Evolutionary conservation across 768 basidiomycete species (phyloP), one percentile per base, ranked within the genome.

Genomic region (Mycena filopes): DNA sequence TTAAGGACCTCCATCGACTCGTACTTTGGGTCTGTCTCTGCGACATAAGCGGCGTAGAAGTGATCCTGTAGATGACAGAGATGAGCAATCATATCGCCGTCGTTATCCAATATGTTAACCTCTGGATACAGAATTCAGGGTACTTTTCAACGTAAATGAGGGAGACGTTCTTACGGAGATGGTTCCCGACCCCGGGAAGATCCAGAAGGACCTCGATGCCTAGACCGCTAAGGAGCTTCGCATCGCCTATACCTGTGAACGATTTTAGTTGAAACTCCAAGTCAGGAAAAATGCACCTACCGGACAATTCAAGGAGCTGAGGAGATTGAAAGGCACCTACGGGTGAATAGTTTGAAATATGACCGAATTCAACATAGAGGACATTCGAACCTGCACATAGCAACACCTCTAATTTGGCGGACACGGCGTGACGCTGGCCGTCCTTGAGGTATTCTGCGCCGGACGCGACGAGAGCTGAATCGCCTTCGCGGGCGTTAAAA

Each of bases 371-470:
- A 12, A 29, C n/a, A n/a, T n/a, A n/a, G n/a, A n/a, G n/a, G n/a
- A n/a, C n/a, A n/a, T n/a, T n/a, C n/a, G n/a, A n/a, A n/a, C 84
- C 84, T 21, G 77, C 80, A 9, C 80, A 68, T 9, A 82, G 70
- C 47, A 86, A 79, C 54, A 86, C 85, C 71, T 87, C 86, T 68
- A 82, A 84, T 2, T 65, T 55, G 13, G 68, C 70, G 46, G 65
- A 65, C 18, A 55, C 70, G 41, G 55, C 69, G 53, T 69, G 66
- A 26, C 60, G 56, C 38, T 58, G 64, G 4, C 72, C 70, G 36
- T 63, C 66, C 26, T 66, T 50, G 18, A 59, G 45, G 47, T 70
- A 77, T 43, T 71, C 72, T 21, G 74, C 68, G 3, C 69, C 75
- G 16, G 67, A 47, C 1, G 76, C 71, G 16, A 36, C 20, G 26